phyloP scores from a whole-genome alignment of 75 land plant genomes.

The Larix kaempferi region DNA sequence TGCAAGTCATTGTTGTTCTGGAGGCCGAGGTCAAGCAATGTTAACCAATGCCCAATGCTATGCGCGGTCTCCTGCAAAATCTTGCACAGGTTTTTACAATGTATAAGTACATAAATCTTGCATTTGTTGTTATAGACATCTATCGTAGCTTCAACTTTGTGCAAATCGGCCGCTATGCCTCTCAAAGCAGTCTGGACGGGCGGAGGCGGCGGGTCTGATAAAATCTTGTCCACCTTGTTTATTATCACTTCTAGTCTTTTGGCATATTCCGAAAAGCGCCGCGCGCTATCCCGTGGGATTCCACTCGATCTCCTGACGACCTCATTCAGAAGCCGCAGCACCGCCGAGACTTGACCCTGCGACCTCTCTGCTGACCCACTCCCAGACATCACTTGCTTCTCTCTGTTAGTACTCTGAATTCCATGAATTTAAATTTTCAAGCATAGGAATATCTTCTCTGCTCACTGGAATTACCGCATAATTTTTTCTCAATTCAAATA shows the following conservation, averaged over 20 bases:
- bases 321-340: slow-evolving; percentile 18
- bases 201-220: slow-evolving; percentile 18
- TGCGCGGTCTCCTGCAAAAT: slow-evolving; percentile 19
- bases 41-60: slow-evolving; percentile 20
- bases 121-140: slow-evolving; percentile 21
- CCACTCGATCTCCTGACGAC: slow-evolving; percentile 14
- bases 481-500: no score
- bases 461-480: no score
- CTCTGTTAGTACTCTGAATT: no score
- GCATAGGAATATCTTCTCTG: no score
- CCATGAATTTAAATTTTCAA: no score
- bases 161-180: slow-evolving; percentile 36
- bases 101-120: slow-evolving; percentile 30
- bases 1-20: slow-evolving; percentile 15
- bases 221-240: slow-evolving; percentile 16
- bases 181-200: slow-evolving; percentile 35
- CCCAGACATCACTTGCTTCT: no score
- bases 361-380: slow-evolving; percentile 12
- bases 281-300: slow-evolving; percentile 20
- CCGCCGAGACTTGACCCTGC: slow-evolving; percentile 16
- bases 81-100: slow-evolving; percentile 19
- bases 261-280: slow-evolving; percentile 25
- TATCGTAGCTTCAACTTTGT: slow-evolving; percentile 4
- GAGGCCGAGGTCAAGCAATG: slow-evolving; percentile 24
- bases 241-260: slow-evolving; percentile 28